Base-by-base conservation (phyloP, 495 filamentous ascomycete genomes). In the Penicillium cinerascens region DNA sequence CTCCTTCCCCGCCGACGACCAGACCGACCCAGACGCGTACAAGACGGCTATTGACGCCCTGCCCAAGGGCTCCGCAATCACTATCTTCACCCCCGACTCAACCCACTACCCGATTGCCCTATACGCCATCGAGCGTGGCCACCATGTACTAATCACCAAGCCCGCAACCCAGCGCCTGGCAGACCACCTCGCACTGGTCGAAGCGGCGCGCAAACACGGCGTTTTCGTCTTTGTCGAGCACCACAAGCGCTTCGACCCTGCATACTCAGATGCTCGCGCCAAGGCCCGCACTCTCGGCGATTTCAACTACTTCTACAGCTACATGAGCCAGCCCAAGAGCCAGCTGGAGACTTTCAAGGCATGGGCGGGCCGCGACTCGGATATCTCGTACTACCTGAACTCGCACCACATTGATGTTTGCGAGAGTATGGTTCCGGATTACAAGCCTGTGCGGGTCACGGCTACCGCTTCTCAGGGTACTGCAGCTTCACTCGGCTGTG, bases 271-370 rank as follows among this genome's bases (percentile, higher is more conserved):
- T 64, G 92, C 92, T 1, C 70, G 71, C 40, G 84, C 83, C 63
- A 84, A 86, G 53, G 89, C 92, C 0, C 70, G 78, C 60, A 79
- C 69, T 22, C 72, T 97, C 6, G 92, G 92, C 44, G 88, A 96
- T 68, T 96, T 96, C 81, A 96, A 95, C 72, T 96, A 96, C 78
- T 97, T 96, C 71, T 96, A 96, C 76, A 87, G 82, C 56, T 97
- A 96, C 76, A 96, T 97, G 92, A 87, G 82, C 44, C 92, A 97
- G 77, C 92, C 92, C 20, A 96, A 97, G 66, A 85, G 70, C 17
- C 92, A 96, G 72, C 78, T 97, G 6, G 89, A 95, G 74, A 96
- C 92, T 0, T 97, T 97, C 84, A 93, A 91, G 69, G 88, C 91
- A 0, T 97, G 92, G 92, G 92, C 92, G 0, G 92, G 92, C 42